Conservation (phyloP, 1,139 yeast species). For the Blastobotrys capitulatus region DNA sequence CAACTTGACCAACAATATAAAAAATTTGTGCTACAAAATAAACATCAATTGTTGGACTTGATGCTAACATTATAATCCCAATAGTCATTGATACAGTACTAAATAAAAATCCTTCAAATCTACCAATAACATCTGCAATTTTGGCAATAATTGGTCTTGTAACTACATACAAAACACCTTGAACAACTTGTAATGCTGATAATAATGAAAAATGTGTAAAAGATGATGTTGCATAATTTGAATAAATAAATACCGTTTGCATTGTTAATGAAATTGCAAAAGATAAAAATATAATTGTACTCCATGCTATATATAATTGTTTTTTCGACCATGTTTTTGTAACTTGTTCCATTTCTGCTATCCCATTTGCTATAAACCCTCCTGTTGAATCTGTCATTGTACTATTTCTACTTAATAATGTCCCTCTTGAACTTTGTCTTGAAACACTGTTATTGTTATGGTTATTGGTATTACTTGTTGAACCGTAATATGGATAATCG, state of each 20-base stretch:
- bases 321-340: slow-evolving; percentile 21
- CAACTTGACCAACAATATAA: slow-evolving; percentile 36
- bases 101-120: slow-evolving; percentile 37
- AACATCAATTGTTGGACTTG: slow-evolving; percentile 30
- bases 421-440: not conserved
- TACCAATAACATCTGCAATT: slow-evolving; percentile 38
- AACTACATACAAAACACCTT: slow-evolving; percentile 37
- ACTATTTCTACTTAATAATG: not conserved
- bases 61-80: slow-evolving; percentile 34
- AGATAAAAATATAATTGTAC: slow-evolving; percentile 36
- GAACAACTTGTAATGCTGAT: slow-evolving; percentile 38
- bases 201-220: slow-evolving; percentile 38
- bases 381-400: not conserved
- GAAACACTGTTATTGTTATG: not conserved
- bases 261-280: slow-evolving; percentile 38
- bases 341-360: slow-evolving; percentile 11
- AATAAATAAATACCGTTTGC: slow-evolving; percentile 36
- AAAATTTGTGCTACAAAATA: slow-evolving; percentile 35
- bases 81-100: slow-evolving; percentile 30
- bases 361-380: slow-evolving; percentile 7
- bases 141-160: slow-evolving; percentile 40
- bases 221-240: slow-evolving; percentile 38
- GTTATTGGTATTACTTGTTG: not conserved
- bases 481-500: not conserved
- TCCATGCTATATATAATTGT: slow-evolving; percentile 24